Conservation (phyloP, 139 green algal species). For the Volvox africanus region DNA sequence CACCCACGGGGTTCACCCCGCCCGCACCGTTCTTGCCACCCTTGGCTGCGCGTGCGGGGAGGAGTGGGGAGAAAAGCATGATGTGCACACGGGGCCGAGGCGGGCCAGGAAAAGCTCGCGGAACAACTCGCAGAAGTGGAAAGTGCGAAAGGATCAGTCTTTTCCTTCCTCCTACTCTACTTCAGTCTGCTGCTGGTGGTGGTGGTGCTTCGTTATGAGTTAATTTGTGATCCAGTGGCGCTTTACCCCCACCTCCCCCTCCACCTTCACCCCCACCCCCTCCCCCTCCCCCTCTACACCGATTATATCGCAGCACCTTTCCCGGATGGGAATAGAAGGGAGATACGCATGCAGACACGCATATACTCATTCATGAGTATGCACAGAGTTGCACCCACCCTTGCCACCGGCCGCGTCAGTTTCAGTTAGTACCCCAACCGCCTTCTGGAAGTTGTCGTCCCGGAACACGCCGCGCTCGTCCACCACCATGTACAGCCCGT, state of each 20-base stretch:
- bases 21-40: conserved; percentile 26
- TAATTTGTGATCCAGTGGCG: too few species aligned
- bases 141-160: background rate
- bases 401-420: background rate
- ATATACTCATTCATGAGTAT: too few species aligned
- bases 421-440: conserved; percentile 10
- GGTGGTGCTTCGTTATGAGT: too few species aligned
- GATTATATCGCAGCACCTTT: background rate
- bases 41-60: background rate
- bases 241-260: background rate
- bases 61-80: background rate
- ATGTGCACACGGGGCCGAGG: background rate
- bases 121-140: background rate
- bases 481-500: conserved; percentile 85
- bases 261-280: background rate
- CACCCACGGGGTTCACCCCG: conserved; percentile 15
- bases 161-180: background rate
- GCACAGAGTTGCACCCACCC: background rate
- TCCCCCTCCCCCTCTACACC: background rate
- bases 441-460: conserved; percentile 71
- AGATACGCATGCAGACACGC: too few species aligned
- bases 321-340: too few species aligned
- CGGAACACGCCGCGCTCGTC: conserved; percentile 70
- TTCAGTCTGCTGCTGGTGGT: background rate
- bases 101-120: background rate